Conservation (phyloP, 169 alveolate genomes). For the Perkinsus marinus region DNA sequence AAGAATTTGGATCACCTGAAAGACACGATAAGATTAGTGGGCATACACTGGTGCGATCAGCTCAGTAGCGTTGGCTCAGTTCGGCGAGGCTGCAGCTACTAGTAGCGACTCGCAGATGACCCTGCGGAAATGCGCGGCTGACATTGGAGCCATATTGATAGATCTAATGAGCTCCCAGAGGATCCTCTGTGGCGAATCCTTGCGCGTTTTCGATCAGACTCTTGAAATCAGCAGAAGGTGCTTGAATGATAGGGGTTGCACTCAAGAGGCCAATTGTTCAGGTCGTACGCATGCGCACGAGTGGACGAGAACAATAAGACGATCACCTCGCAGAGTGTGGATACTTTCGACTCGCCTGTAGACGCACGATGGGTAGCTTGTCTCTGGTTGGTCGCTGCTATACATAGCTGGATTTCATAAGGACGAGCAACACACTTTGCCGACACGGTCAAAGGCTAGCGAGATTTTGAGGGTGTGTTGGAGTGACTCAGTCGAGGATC, state of each 20-base stretch:
- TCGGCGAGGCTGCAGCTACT: background rate
- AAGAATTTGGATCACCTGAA: background rate
- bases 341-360: background rate
- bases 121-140: background rate
- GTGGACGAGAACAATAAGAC: background rate
- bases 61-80: background rate
- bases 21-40: background rate
- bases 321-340: background rate
- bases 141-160: background rate
- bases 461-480: background rate
- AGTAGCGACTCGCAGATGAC: background rate
- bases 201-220: background rate
- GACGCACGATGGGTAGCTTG: background rate
- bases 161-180: background rate
- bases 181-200: background rate
- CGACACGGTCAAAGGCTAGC: background rate
- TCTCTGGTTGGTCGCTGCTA: background rate
- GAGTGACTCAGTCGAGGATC: background rate
- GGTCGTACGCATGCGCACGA: background rate
- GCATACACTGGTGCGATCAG: background rate
- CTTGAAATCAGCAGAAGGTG: background rate
- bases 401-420: background rate
- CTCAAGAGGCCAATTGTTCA: background rate
- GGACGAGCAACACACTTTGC: background rate
- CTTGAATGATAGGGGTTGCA: background rate